Evolutionary conservation across 805 yeast genomes (phyloP), one percentile per base, ranked within the genome.

Genomic region (Saitoella complicata): DNA sequence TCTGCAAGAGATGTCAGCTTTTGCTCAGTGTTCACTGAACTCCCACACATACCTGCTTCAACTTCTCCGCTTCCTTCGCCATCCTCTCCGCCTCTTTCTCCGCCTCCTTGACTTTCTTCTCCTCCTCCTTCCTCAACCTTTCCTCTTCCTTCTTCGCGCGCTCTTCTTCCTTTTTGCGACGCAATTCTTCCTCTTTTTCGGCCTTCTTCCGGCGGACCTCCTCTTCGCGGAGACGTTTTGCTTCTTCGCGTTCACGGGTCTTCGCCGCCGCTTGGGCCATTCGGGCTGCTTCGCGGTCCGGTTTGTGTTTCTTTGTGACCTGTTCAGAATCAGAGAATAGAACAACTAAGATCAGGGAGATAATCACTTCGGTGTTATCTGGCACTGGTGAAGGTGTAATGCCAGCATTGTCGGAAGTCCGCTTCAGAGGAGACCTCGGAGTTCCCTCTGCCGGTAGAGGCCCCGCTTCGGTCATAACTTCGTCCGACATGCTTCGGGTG

Each of bases 1-100:
- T 46, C 42, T 37, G 37, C 42, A 12, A 49, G 48, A 34, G 50
- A 52, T 43, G 35, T 37, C 46, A 31, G 33, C 43, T 13, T 37
- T n/a, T n/a, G n/a, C n/a, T n/a, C n/a, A n/a, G n/a, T n/a, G n/a
- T 41, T 49, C 49, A 31, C 43, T 53, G 37, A 53, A 53, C 40
- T 53, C 48, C 37, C 41, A 46, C 39, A 49, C 37, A 41, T 43
- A 50, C 44, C 49, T 51, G 35, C 49, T 48, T 21, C 32, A 49
- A 51, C 39, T 45, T 47, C 42, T 13, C 35, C 32, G 36, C 13
- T 39, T 39, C 50, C 34, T 42, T 51, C 41, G 45, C 53, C 34
- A 41, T 46, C 42, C 37, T 37, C 43, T 44, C 40, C 32, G 44
- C 39, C 39, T 42, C 44, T 36, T 47, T 44, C 44, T 46, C 46